Conservation (phyloP, 192 early-diverging fungal species). For the Coemansia guatemalensis region DNA sequence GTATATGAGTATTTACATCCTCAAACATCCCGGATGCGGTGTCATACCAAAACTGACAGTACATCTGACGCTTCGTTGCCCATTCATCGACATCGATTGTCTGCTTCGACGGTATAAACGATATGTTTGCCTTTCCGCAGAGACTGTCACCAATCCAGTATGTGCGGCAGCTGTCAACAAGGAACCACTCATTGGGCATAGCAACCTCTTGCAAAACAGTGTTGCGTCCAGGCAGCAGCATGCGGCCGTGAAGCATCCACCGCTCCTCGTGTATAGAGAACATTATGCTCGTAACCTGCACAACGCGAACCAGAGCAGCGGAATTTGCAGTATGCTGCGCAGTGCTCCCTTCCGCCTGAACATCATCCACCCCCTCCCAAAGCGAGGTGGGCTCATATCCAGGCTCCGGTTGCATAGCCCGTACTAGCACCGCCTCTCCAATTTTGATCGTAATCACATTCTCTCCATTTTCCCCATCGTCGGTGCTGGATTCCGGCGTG, state of each 20-base stretch:
- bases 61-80: conserved; percentile 28
- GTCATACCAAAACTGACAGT: conserved; percentile 63
- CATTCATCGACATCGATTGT: conserved; percentile 32
- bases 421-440: conserved; percentile 28
- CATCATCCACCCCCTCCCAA: conserved; percentile 16
- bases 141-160: conserved; percentile 36
- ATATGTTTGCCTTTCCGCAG: conserved; percentile 51
- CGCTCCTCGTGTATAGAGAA: conserved; percentile 17
- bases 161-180: conserved; percentile 58
- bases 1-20: conserved; percentile 47
- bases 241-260: conserved; percentile 56
- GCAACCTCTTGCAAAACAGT: conserved; percentile 61
- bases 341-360: conserved; percentile 4
- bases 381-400: conserved; percentile 21
- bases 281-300: conserved; percentile 35
- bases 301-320: conserved; percentile 22
- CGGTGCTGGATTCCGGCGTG: conserved; percentile 27
- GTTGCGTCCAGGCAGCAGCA: conserved; percentile 56
- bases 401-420: conserved; percentile 10
- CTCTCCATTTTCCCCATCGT: conserved; percentile 31
- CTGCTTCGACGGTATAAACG: conserved; percentile 31
- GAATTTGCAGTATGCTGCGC: background rate
- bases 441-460: conserved; percentile 52
- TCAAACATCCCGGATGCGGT: conserved; percentile 52
- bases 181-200: conserved; percentile 55